Evolutionary conservation across 371 early-diverging fungal genomes (phyloP), one percentile per base, ranked within the genome.

Genomic region (Mortierella sp.): DNA sequence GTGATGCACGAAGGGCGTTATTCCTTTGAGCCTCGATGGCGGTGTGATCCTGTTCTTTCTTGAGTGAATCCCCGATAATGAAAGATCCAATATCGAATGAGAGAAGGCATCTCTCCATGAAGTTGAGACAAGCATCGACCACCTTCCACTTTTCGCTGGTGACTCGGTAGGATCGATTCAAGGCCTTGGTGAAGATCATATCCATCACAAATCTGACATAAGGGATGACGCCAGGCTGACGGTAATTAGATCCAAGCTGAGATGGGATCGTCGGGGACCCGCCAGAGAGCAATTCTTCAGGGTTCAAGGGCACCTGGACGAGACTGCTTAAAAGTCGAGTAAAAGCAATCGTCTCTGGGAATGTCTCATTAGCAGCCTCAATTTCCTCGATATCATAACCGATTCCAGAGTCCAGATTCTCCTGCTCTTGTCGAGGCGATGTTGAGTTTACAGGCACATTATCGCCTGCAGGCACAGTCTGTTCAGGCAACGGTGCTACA

Each of bases 301-400:
- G 85, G 58, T 64, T 90, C 65, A 66, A 85, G 74, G 92, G 86
- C 8, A 87, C 81, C 57, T 95, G 93, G 33, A 94, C 89, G 13
- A 96, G 87, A n/a, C 90, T 80, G 8, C 87, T 88, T 28, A 98
- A 77, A 2, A 98, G 87, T 9, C 88, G 84, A 11, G 96, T 76
- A 69, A 96, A 93, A 1, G 97, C 93, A 11, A 93, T 73, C 0
- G 96, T 97, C 82, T 96, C 95, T 0, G 95, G 92, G 75, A 94
- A 98, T 0, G 91, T 88, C 67, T 93, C 92, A 40, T 84, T 89
- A 1, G 86, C 74, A 0, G 91, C 80, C 80, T 96, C 96, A 16
- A 91, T 87, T 74, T 95, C 94, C 58, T 93, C 92, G 70, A 96
- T 82, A 76, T 96, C 96, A 60, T 84, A 91, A 13, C 88, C 86